A percentile compares a stretch with the other conserved stretches of the same genome.
phyloP scores from a whole-genome alignment of 768 basidiomycete genomes.

The Trametes meyenii region DNA sequence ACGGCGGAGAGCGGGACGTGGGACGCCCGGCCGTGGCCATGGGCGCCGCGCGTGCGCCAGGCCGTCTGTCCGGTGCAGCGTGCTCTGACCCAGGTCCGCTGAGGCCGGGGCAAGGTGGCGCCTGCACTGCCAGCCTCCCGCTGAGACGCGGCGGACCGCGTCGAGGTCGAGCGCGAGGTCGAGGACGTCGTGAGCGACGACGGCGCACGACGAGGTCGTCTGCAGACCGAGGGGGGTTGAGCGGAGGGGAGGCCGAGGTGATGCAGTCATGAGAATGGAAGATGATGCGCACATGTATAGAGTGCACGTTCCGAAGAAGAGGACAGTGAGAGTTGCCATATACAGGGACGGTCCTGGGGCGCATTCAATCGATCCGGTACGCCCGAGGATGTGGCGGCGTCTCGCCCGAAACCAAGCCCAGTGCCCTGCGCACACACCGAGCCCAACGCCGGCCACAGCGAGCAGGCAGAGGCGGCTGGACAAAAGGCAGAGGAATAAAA shows the following conservation, averaged over 20 bases:
- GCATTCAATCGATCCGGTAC: constrained; percentile 25
- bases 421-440: background rate
- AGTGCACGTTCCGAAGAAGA: constrained; percentile 20
- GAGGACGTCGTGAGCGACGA: background rate
- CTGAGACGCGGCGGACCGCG: background rate
- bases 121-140: constrained; percentile 4
- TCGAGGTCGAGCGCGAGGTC: background rate
- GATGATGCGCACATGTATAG: constrained; percentile 27
- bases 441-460: background rate
- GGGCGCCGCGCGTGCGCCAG: background rate
- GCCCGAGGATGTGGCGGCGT: constrained; percentile 18
- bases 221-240: background rate
- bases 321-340: constrained; percentile 17
- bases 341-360: constrained; percentile 10
- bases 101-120: constrained; percentile 12
- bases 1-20: constrained; percentile 14
- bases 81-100: constrained; percentile 12
- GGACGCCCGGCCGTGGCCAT: constrained; percentile 1
- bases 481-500: constrained; percentile 12
- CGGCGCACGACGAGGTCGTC: background rate
- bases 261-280: constrained; percentile 28
- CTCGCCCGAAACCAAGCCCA: constrained; percentile 1
- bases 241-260: constrained; percentile 11
- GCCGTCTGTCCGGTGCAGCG: constrained; percentile 4
- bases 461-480: background rate